A percentile compares a stretch with the other conserved stretches of the same genome.
These are phyloP conservation scores for Boletus sp. DNA, from an alignment of 768 basidiomycete species.

Conservation along the genomic window DNA sequence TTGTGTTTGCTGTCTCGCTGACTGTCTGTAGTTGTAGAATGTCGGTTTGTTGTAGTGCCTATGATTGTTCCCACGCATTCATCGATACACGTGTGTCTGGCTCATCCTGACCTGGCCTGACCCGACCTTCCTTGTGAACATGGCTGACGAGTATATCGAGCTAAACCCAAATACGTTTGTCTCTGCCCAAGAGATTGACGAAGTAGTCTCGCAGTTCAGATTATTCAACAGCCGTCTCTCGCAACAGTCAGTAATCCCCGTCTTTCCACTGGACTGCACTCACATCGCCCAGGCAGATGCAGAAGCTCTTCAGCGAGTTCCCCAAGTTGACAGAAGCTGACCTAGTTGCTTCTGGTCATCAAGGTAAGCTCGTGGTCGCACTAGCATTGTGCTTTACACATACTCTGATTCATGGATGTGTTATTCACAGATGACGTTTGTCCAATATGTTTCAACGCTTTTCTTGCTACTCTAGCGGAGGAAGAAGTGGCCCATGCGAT, in stretches of 20 bases:
- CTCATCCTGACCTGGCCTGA: not conserved
- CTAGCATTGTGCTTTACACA: not conserved
- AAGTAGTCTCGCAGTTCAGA: slow-evolving; percentile 30
- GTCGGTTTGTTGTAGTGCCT: slow-evolving; percentile 20
- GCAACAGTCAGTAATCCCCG: slow-evolving; percentile 21
- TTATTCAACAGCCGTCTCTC: slow-evolving; percentile 24
- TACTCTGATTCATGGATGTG: not conserved
- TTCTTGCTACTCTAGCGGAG: slow-evolving; percentile 65
- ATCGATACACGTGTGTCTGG: slow-evolving; percentile 8
- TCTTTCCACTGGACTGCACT: not conserved
- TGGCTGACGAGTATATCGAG: slow-evolving; percentile 22
- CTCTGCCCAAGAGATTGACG: slow-evolving; percentile 31
- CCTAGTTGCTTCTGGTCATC: slow-evolving; percentile 43
- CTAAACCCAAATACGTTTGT: slow-evolving; percentile 2
- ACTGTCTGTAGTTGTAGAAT: slow-evolving; percentile 24
- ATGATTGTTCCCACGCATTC: slow-evolving; percentile 29
- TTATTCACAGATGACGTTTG: slow-evolving; percentile 57
- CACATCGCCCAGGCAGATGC: slow-evolving; percentile 29
- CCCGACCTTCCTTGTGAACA: slow-evolving; percentile 3
- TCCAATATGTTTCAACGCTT: slow-evolving; percentile 71
- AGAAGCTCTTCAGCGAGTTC: slow-evolving; percentile 42
- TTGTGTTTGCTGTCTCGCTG: slow-evolving; percentile 27
- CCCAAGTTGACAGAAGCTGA: slow-evolving; percentile 52
- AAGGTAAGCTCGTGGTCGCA: slow-evolving; percentile 33
- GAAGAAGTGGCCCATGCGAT: slow-evolving; percentile 71